phyloP scores from a whole-genome alignment of 2,329 filamentous ascomycete genomes.

The Xylariaceae sp. region DNA sequence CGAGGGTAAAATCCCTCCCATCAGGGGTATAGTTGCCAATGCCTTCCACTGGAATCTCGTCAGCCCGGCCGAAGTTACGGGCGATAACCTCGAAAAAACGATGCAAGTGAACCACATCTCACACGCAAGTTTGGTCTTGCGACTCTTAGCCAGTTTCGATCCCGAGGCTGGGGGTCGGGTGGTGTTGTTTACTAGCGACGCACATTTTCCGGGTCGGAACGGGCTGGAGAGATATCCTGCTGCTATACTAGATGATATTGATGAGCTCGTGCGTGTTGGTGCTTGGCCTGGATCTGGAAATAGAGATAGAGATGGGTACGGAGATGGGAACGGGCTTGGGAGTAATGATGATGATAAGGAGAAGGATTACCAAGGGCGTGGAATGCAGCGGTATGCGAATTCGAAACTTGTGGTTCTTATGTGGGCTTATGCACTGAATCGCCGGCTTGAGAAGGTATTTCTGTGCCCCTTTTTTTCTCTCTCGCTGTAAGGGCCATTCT shows the following conservation, averaged over 20 bases:
- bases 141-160: conserved; percentile 57
- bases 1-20: conserved; percentile 26
- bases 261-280: conserved; percentile 33
- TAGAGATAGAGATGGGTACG: too few relatives aligned
- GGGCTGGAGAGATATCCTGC: conserved; percentile 35
- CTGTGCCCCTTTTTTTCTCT: neutral
- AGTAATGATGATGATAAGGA: too few relatives aligned
- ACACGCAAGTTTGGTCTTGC: conserved; percentile 36
- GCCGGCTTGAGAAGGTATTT: conserved; percentile 25
- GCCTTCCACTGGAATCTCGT: conserved; percentile 38
- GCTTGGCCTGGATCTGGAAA: too few relatives aligned
- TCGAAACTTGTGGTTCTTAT: conserved; percentile 39
- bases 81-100: conserved; percentile 36
- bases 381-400: conserved; percentile 41
- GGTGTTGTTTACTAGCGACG: conserved; percentile 28
- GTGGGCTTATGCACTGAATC: conserved; percentile 39
- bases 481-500: neutral
- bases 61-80: conserved; percentile 29
- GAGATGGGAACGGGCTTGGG: too few relatives aligned
- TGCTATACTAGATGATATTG: conserved; percentile 33
- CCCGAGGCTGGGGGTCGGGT: conserved; percentile 44
- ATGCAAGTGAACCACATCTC: conserved; percentile 39
- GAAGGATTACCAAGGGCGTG: conserved; percentile 34
- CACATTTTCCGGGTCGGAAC: conserved; percentile 38
- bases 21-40: conserved; percentile 38